These are phyloP conservation scores for Colletotrichum sp. DNA, from an alignment of 2,329 filamentous ascomycete genomes.

Conservation along the genomic window DNA sequence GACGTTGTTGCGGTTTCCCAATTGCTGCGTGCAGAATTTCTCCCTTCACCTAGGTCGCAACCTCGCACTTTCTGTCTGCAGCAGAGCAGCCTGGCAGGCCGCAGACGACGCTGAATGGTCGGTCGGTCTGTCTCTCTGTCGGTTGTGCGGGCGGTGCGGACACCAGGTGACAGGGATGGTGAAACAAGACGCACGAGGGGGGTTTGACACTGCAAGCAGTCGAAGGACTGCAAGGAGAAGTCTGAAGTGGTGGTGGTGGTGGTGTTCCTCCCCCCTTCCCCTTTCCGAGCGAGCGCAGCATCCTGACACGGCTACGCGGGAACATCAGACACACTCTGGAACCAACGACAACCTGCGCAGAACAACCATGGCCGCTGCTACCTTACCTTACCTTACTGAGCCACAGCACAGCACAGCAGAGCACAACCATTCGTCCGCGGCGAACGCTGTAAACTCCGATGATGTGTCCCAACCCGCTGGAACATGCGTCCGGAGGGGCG, in stretches of 20 bases:
- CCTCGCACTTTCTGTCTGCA: background rate
- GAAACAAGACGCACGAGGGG: slow-evolving; percentile 2
- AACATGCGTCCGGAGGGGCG: background rate
- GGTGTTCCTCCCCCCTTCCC: background rate
- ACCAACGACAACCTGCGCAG: slow-evolving; percentile 5
- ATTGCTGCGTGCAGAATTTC: background rate
- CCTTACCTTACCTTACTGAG: background rate
- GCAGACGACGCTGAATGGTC: background rate
- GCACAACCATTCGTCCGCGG: background rate
- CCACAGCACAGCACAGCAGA: background rate
- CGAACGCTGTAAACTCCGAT: background rate
- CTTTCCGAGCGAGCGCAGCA: background rate
- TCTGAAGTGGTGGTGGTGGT: background rate
- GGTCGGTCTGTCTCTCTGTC: background rate
- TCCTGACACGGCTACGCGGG: slow-evolving; percentile 12
- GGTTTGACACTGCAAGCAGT: background rate
- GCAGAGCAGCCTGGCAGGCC: background rate
- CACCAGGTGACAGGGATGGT: slow-evolving; percentile 1
- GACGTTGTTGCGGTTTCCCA: background rate
- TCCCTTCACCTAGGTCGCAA: background rate
- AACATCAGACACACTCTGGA: slow-evolving; percentile 24
- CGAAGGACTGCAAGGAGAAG: background rate
- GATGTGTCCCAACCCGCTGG: background rate
- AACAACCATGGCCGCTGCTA: background rate
- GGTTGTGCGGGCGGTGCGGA: background rate